Base-by-base conservation (phyloP, 2,329 filamentous ascomycete genomes). In the Thielaviopsis euricoi region DNA sequence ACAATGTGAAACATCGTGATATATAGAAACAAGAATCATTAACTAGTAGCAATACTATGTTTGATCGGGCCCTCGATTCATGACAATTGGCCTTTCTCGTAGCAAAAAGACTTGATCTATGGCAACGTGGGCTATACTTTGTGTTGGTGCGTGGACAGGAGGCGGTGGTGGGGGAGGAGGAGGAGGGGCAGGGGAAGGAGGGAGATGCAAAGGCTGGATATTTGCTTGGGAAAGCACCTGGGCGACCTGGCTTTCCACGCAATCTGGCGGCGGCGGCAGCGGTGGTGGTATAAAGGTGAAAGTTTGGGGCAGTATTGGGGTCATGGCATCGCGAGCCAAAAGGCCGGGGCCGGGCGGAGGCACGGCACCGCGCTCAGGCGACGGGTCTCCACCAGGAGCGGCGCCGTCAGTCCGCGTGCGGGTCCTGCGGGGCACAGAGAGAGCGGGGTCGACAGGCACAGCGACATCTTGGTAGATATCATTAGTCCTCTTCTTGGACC, bases 401-500 rank as follows among this genome's bases (percentile, higher is more conserved):
- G 46, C 29, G 5, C 25, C 21, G 17, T 51, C 55, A 22, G 37
- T 53, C 2, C 53, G 53, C 25, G 48, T 56, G 22, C 58, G 58
- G n/a, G 58, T 59, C 19, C 58, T 29, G 43, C 58, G 53, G 5
- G 21, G 25, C 5, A 40, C 23, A 21, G 48, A 21, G 25, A 21
- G 9, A n/a, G 19, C 52, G 19, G 23, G 3, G 29, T 54, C 33
- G 22, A 33, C 52, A 25, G 52, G 22, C 21, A 23, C 52, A 13
- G 53, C 19, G 5, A 52, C 50, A 40, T 22, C 49, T 23, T 51
- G 37, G 49, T 56, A 59, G 22, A 55, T 52, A 25, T 59, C 53
- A 59, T 43, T 59, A 37, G 43, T 59, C 22, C 58, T 55, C 53
- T 59, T 59, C 53, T 59, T 59, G 15, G 53, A 56, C 29, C 58